These are phyloP conservation scores for Lactarius sp. DNA, from an alignment of 768 basidiomycete species.

Conservation along the genomic window DNA sequence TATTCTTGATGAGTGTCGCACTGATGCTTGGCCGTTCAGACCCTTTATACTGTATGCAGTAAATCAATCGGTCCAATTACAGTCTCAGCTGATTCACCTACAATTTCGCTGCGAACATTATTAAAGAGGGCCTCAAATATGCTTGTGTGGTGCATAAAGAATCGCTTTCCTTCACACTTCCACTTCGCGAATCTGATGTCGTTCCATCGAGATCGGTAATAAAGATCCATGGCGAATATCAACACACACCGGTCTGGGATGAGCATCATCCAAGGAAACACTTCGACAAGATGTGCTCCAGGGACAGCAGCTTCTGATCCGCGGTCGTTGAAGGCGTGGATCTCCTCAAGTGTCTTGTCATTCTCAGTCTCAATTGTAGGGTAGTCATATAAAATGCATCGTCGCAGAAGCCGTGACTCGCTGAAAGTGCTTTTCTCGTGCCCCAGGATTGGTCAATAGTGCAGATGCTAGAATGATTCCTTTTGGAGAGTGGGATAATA, in stretches of 20 bases:
- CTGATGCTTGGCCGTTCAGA: too few species aligned
- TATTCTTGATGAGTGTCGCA: too few species aligned
- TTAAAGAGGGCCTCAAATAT: not conserved
- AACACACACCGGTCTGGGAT: slow-evolving; percentile 23
- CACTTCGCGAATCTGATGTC: not conserved
- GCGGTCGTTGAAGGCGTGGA: not conserved
- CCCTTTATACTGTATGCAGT: too few species aligned
- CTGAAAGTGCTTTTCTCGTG: slow-evolving; percentile 4
- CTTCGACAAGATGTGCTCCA: slow-evolving; percentile 24
- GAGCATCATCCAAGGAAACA: too few species aligned
- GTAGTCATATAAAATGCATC: not conserved
- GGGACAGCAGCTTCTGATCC: slow-evolving; percentile 14
- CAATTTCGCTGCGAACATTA: not conserved
- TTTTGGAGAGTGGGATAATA: slow-evolving; percentile 6
- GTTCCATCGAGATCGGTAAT: not conserved
- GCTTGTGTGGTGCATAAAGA: too few species aligned
- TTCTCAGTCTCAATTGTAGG: slow-evolving; percentile 7
- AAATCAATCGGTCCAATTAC: not conserved
- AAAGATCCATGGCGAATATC: slow-evolving; percentile 13
- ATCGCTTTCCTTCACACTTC: not conserved
- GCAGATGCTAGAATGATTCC: slow-evolving; percentile 3
- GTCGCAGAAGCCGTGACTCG: slow-evolving; percentile 2
- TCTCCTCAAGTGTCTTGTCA: too few species aligned
- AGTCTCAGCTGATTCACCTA: not conserved
- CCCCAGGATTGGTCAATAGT: not conserved